Evolutionary conservation across 768 basidiomycete genomes (phyloP), one percentile per base, ranked within the genome.

Genomic region (Pleurotus platypus): DNA sequence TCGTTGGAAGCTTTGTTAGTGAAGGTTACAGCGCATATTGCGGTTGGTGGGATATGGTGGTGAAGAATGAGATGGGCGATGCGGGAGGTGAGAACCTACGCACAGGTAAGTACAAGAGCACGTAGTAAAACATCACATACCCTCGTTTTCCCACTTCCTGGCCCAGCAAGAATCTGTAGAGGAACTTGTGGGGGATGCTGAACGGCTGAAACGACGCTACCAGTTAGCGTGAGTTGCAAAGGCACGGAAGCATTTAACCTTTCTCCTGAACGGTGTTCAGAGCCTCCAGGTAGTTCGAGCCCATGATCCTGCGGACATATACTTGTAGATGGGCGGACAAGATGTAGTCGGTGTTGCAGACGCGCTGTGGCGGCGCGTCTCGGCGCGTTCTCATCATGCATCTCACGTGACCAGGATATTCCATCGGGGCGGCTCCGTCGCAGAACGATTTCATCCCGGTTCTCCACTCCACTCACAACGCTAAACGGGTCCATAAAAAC

Each of bases 1-100:
- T 94, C 93, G 58, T 83, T 87, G 1, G 92, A 91, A 13, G 92
- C 92, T 69, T 92, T 92, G 73, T 93, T 93, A 8, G 92, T 94
- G 68, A 94, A 96, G 5, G 80, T 96, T 9, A 94, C 89, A 2
- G 87, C 86, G 63, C 86, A 88, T 69, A 91, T 87, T 15, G 82
- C 75, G 3, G 76, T 73, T 1, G 89, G 81, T 9, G 75, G 65
- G 8, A 87, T 64, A 22, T 63, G 63, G 62, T 85, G 80, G 26
- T 77, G 67, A 5, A 81, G 66, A 49, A 90, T 83, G 18, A 91
- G 72, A 66, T 88, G 75, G 3, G 83, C 87, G 46, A 90, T 85
- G 13, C 89, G 78, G 48, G 84, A 81, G 4, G 85, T 89, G 22
- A 90, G 67, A 22, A 89, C 85, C 77, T 84, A 46, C 13, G 30